Conservation (phyloP, 164 flowering plant species). For the Vitis cinerea region DNA sequence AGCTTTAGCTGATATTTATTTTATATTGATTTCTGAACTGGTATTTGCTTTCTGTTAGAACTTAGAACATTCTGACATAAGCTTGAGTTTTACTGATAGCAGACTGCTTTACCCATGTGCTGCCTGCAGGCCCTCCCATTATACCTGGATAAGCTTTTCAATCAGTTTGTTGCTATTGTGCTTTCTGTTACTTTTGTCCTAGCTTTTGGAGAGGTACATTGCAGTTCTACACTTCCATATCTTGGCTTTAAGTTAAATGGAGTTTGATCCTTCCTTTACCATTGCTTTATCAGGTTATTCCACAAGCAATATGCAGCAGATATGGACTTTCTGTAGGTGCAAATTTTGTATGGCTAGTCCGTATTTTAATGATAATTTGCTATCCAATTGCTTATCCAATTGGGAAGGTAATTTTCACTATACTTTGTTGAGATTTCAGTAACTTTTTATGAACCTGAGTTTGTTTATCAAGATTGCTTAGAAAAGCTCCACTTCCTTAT, state of each 20-base stretch:
- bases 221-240: not conserved
- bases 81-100: no score
- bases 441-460: not conserved
- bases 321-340: conserved; percentile 99
- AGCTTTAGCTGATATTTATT: not conserved
- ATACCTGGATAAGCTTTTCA: conserved; percentile 81
- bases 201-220: conserved; percentile 87
- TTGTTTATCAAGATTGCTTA: not conserved
- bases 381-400: conserved; percentile 92
- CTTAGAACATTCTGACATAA: not conserved
- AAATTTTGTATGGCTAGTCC: conserved; percentile 89
- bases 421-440: not conserved
- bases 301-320: conserved; percentile 92
- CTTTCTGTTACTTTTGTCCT: conserved; percentile 97
- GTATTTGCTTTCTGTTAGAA: not conserved
- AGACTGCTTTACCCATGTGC: not conserved
- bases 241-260: not conserved
- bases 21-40: not conserved
- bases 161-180: conserved; percentile 82
- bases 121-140: conserved; percentile 88
- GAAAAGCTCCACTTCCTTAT: no score
- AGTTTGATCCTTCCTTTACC: not conserved
- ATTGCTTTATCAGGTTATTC: conserved; percentile 67
- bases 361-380: conserved; percentile 82
- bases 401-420: conserved; percentile 67